Conservation (phyloP, 768 basidiomycete species). For the Tulasnella sp. region DNA sequence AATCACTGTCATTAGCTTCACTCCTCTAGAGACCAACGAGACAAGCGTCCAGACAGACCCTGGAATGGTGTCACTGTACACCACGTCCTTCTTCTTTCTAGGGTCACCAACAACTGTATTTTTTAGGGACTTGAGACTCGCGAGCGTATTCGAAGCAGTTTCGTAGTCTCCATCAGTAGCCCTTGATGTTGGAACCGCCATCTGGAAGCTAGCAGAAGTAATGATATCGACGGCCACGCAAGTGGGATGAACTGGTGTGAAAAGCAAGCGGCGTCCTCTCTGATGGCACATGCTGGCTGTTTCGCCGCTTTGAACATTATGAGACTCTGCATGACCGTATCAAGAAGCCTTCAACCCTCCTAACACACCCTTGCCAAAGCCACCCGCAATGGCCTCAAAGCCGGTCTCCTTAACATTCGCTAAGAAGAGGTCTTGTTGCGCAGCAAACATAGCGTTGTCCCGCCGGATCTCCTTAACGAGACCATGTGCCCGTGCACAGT, state of each 20-base stretch:
- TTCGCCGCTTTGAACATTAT: too few relatives aligned
- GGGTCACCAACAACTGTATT: slow-evolving; percentile 17
- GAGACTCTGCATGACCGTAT: too few relatives aligned
- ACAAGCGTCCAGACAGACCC: background rate
- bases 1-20: too few relatives aligned
- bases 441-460: slow-evolving; percentile 74
- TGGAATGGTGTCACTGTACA: background rate
- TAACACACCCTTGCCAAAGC: slow-evolving; percentile 17
- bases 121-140: slow-evolving; percentile 9
- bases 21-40: too few relatives aligned
- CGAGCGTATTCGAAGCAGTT: background rate
- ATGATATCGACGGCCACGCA: too few relatives aligned
- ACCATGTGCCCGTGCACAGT: slow-evolving; percentile 76
- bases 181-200: too few relatives aligned
- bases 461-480: slow-evolving; percentile 81
- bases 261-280: too few relatives aligned
- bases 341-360: background rate
- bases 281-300: too few relatives aligned
- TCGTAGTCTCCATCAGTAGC: too few relatives aligned
- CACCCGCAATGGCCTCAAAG: slow-evolving; percentile 21
- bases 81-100: slow-evolving; percentile 2
- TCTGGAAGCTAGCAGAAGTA: too few relatives aligned
- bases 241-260: too few relatives aligned
- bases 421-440: slow-evolving; percentile 34
- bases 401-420: slow-evolving; percentile 19